A percentile compares a stretch with the other conserved stretches of the same genome.
phyloP scores from a whole-genome alignment of 805 yeast genomes.

The Kuraishia molischiana region DNA sequence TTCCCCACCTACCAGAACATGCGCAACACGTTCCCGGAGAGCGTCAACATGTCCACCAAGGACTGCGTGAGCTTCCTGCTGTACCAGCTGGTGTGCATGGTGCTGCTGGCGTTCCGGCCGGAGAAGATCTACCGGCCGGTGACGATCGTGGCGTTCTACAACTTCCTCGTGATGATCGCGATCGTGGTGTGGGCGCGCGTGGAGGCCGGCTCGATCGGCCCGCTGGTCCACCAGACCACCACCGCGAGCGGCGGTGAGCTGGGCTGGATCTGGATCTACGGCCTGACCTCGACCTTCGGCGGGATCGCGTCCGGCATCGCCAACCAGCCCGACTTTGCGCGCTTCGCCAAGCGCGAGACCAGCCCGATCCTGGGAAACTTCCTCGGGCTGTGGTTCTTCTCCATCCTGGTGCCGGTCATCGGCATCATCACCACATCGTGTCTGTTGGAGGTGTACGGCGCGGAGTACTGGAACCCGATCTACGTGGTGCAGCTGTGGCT shows the following conservation, averaged over 20 bases:
- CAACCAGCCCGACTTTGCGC: slow-evolving; percentile 23
- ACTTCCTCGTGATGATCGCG: neutral
- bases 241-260: slow-evolving; percentile 3
- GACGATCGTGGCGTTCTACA: neutral
- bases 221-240: neutral
- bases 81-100: slow-evolving; percentile 33
- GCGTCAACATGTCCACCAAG: slow-evolving; percentile 26
- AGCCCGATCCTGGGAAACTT: slow-evolving; percentile 18
- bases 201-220: slow-evolving; percentile 1
- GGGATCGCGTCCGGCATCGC: slow-evolving; percentile 29
- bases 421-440: slow-evolving; percentile 37
- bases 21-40: slow-evolving; percentile 26
- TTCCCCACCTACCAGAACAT: slow-evolving; percentile 26
- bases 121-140: slow-evolving; percentile 19
- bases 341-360: slow-evolving; percentile 14
- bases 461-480: slow-evolving; percentile 35
- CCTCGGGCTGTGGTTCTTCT: slow-evolving; percentile 9
- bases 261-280: slow-evolving; percentile 33
- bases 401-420: slow-evolving; percentile 33
- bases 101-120: slow-evolving; percentile 32
- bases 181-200: slow-evolving; percentile 1
- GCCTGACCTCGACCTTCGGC: slow-evolving; percentile 28
- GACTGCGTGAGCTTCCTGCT: slow-evolving; percentile 31
- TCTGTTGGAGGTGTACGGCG: slow-evolving; percentile 15
- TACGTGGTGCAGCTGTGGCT: slow-evolving; percentile 29